Base-by-base conservation (phyloP, 1,284 basidiomycete genomes). In the Grifola frondosa region DNA sequence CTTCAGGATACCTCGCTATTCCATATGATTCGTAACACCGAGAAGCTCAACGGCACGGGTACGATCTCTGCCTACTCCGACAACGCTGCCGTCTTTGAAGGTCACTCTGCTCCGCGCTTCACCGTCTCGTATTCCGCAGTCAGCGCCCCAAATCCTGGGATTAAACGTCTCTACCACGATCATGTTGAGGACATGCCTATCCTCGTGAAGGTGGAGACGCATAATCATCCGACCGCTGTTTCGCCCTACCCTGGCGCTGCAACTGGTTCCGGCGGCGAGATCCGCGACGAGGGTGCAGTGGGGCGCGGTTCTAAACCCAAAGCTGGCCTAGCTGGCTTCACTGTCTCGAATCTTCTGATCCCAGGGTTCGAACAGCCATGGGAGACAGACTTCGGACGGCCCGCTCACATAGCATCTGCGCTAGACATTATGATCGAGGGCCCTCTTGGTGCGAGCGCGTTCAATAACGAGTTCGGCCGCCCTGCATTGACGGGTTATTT, bases 401-500 rank as follows among this genome's bases (percentile, higher is more conserved):
- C 96, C 0, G 65, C 74, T 2, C 96, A 99, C 66, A 94, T 99
- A 57, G 92, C 96, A 6, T 91, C 86, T 25, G 86, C 95, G 1
- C 71, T 97, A 34, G 92, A 98, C 65, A 98, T 99, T 72, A 99
- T 99, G 95, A 75, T 92, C 43, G 93, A 98, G 57, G 96, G 89
- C 4, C 96, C 96, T 0, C 79, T 99, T 28, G 96, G 96, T 19
- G 92, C 92, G 6, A 90, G 88, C 42, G 91, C 92, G 1, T 99
- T 97, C 74, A 98, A 99, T 72, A 98, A 99, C 69, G 97, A 99
- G 66, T 99, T 98, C 59, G 96, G 96, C 9, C 79, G 96, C 30
- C 96, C 97, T 0, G 94, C 78, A 40, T 77, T 89, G 53, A 73
- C 81, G 4, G 90, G 91, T 1, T 91, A 91, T 69, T 96, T 93